Base-by-base conservation (phyloP, 176 grass and related monocot genomes). In the Triticum urartu region DNA sequence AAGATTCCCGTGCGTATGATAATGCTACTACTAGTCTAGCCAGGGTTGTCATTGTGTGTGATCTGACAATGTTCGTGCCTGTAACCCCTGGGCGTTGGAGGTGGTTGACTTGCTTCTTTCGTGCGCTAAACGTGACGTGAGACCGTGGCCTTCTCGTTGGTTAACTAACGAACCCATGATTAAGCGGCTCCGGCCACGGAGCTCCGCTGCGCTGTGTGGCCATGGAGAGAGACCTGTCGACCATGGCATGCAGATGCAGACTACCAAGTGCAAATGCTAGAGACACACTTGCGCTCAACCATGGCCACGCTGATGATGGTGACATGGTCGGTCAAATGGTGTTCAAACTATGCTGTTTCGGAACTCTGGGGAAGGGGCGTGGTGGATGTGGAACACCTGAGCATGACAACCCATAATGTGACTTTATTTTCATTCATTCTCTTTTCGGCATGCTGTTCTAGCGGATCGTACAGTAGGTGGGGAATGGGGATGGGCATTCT, bases 31-130 rank as follows among this genome's bases (percentile, higher is more conserved):
- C 2, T 11, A 43, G 89, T 80, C 61, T 81, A 76, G 33, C 67
- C 32, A 68, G 74, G 38, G 13, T 14, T 15, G 38, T 39, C 38
- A 39, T 39, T 39, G 13, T 14, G 21, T 3, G 63, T 88, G 78
- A 85, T 85, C 69, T 43, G 82, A 78, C 70, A 34, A 77, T 34
- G 43, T 12, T 72, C 38, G 22, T 68, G 39, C 48, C 48, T 22
- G 14, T 18, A 17, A 17, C 15, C 50, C 50, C 5, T 42, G 77
- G 76, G 64, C 72, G 77, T 77, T 85, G 78, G 82, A 86, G 65
- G 90, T 91, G 64, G 86, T 88, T 91, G 86, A 88, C 90, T 88
- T 36, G 90, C 90, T 72, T 85, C 90, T 91, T 88, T 78, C 86
- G 78, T 88, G 71, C 72, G 21, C 65, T 82, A 82, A 78, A 78